phyloP scores from a whole-genome alignment of 1,139 yeast species.

The Hansenula lynferdii region DNA sequence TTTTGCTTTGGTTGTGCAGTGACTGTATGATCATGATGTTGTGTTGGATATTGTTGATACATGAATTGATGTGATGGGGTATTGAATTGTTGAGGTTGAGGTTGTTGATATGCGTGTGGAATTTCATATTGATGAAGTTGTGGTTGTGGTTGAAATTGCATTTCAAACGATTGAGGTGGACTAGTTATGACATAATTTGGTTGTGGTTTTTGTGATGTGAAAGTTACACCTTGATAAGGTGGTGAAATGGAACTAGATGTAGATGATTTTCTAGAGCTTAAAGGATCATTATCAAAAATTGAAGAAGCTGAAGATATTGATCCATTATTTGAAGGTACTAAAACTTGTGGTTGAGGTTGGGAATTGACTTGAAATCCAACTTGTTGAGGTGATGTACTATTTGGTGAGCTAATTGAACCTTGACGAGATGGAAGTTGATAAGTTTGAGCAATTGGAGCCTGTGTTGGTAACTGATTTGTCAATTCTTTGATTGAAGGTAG shows the following conservation, averaged over 20 bases:
- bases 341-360: background rate
- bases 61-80: background rate
- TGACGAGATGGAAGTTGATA: background rate
- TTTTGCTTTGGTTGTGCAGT: slow-evolving; percentile 31
- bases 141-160: background rate
- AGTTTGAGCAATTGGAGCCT: background rate
- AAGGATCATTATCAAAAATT: background rate
- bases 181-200: background rate
- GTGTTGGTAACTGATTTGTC: slow-evolving; percentile 8
- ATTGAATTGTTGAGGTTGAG: slow-evolving; percentile 1
- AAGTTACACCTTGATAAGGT: background rate
- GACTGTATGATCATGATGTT: background rate
- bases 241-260: slow-evolving; percentile 1
- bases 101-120: slow-evolving; percentile 1
- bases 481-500: slow-evolving; percentile 15
- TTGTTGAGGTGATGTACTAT: background rate
- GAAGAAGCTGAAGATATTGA: slow-evolving; percentile 2
- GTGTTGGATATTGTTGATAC: background rate
- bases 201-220: background rate
- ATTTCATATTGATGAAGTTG: background rate
- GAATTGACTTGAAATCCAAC: background rate
- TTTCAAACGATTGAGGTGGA: background rate
- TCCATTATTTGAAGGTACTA: background rate
- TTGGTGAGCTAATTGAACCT: background rate
- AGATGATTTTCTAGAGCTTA: slow-evolving; percentile 1